Conservation (phyloP, 202 grass and related monocot genomes). For the Eragrostis tef region DNA sequence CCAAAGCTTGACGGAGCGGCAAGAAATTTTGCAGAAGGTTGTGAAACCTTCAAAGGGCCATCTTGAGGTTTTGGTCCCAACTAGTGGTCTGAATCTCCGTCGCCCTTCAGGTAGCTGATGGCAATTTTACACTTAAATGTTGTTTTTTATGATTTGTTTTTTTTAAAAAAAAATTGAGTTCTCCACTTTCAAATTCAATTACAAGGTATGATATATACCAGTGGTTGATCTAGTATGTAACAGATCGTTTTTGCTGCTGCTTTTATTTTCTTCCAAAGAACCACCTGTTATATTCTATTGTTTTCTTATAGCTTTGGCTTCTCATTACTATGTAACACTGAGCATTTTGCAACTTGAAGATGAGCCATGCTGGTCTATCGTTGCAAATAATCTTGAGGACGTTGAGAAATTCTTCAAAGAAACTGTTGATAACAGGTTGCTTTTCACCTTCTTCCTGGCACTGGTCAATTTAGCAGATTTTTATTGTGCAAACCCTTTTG, state of each 20-base stretch:
- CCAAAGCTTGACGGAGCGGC: constrained; percentile 81
- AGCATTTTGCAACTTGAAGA: constrained; percentile 61
- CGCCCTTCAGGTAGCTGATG: constrained; percentile 58
- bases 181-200: not conserved
- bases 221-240: constrained; percentile 15
- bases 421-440: constrained; percentile 87
- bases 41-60: constrained; percentile 80
- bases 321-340: constrained; percentile 24
- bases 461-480: constrained; percentile 2
- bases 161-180: constrained; percentile 19
- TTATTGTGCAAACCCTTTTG: constrained; percentile 17
- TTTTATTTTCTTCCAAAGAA: constrained; percentile 35
- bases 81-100: constrained; percentile 72
- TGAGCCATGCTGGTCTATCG: constrained; percentile 85
- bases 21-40: constrained; percentile 68
- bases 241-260: not conserved
- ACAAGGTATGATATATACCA: constrained; percentile 7
- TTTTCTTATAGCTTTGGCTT: not conserved
- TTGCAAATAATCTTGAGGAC: constrained; percentile 76
- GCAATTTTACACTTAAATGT: not conserved
- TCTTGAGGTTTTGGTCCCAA: constrained; percentile 83
- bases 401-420: constrained; percentile 93
- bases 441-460: constrained; percentile 31
- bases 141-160: not conserved
- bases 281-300: not conserved